Conservation (phyloP, 345 rosid genomes). For the Passiflora organensis region DNA sequence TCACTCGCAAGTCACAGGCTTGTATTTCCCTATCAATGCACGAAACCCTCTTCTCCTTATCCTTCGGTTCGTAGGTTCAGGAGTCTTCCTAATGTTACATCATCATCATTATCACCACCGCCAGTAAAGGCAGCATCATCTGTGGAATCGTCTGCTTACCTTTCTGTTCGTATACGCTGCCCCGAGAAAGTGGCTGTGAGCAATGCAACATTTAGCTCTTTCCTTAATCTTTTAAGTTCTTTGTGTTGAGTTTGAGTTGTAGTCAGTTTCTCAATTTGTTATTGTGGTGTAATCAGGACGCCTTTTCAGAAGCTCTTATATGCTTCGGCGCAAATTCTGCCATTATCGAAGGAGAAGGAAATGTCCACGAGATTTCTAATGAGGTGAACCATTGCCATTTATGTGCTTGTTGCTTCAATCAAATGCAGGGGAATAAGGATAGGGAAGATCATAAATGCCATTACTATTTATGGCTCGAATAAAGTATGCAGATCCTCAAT, state of each 20-base stretch:
- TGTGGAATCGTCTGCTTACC: slow-evolving; percentile 33
- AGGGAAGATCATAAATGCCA: no score
- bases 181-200: slow-evolving; percentile 47
- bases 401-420: background rate
- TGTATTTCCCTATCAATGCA: background rate
- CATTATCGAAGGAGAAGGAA: slow-evolving; percentile 44
- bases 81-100: slow-evolving; percentile 7
- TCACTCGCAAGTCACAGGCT: slow-evolving; percentile 8
- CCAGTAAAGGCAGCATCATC: background rate
- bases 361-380: slow-evolving; percentile 30
- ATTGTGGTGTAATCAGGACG: slow-evolving; percentile 35
- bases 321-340: slow-evolving; percentile 80
- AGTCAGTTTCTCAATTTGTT: background rate
- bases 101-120: slow-evolving; percentile 3
- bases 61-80: slow-evolving; percentile 14
- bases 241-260: background rate
- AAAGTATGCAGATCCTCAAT: no score
- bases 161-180: slow-evolving; percentile 67
- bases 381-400: slow-evolving; percentile 35
- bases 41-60: slow-evolving; percentile 14
- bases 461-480: no score
- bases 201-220: no score
- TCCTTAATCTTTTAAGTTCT: background rate
- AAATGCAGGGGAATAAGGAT: no score
- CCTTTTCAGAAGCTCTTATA: slow-evolving; percentile 72